Conservation (phyloP, 805 yeast species). For the Metschnikowia cerradonensis region DNA sequence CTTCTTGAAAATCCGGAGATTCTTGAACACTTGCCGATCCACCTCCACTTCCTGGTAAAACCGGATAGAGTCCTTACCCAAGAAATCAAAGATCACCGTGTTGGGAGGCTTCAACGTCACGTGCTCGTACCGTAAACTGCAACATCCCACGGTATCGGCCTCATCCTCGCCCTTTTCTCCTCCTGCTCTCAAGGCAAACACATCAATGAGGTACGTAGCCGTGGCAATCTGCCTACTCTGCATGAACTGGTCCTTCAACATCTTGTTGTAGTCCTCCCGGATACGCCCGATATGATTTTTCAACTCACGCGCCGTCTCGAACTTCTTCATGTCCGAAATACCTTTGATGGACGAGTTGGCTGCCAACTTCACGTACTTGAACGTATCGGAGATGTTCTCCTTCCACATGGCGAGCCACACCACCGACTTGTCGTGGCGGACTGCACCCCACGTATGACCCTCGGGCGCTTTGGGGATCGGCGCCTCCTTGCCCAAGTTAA, state of each 20-base stretch:
- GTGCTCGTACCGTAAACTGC: constrained; percentile 89
- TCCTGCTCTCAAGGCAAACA: constrained; percentile 94
- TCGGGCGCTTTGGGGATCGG: constrained; percentile 77
- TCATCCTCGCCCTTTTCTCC: constrained; percentile 97
- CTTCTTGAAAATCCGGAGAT: constrained; percentile 80
- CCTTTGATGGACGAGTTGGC: constrained; percentile 90
- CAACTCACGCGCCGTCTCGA: constrained; percentile 88
- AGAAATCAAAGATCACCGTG: constrained; percentile 81
- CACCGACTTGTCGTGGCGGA: constrained; percentile 83
- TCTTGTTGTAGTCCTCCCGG: constrained; percentile 66
- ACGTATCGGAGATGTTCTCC: constrained; percentile 79
- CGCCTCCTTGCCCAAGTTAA: constrained; percentile 72
- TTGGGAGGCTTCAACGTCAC: constrained; percentile 81
- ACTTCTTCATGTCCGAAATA: constrained; percentile 83
- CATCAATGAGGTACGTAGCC: constrained; percentile 88
- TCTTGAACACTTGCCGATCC: constrained; percentile 86
- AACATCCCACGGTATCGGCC: constrained; percentile 97
- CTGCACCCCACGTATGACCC: constrained; percentile 89
- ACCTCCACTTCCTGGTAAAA: constrained; percentile 91
- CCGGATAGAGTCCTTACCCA: constrained; percentile 94
- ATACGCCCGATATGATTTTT: constrained; percentile 68
- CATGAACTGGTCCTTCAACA: constrained; percentile 74
- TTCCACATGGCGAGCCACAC: constrained; percentile 98
- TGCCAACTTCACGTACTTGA: constrained; percentile 88
- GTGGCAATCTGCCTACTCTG: constrained; percentile 87